These are phyloP conservation scores for Penicillium brevicompactum DNA, from an alignment of 2,329 filamentous ascomycete species.

Conservation along the genomic window DNA sequence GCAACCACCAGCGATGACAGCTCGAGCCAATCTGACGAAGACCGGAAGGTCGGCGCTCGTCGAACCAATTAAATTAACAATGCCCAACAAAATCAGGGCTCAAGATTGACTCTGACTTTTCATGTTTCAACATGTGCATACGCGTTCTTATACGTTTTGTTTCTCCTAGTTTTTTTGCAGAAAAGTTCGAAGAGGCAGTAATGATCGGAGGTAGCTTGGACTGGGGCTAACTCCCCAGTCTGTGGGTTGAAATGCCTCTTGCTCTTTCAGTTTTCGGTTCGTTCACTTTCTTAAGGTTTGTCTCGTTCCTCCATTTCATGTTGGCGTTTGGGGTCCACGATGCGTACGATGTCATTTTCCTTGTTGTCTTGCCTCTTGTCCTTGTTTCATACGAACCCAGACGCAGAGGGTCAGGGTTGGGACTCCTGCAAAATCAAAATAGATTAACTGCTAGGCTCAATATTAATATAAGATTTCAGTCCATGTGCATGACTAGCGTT, in stretches of 20 bases:
- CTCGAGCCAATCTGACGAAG: conserved; percentile 53
- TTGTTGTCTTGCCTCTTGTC: conserved; percentile 21
- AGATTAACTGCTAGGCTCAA: conserved; percentile 27
- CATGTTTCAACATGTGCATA: conserved; percentile 25
- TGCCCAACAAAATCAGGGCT: conserved; percentile 71
- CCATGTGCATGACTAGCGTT: neutral
- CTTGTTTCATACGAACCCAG: conserved; percentile 22
- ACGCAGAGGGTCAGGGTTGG: conserved; percentile 21
- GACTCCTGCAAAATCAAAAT: conserved; percentile 27
- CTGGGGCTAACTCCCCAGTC: conserved; percentile 4
- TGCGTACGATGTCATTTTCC: conserved; percentile 28
- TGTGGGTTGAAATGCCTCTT: conserved; percentile 7
- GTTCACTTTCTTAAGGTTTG: conserved; percentile 9
- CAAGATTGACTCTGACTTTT: conserved; percentile 69
- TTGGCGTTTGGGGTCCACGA: conserved; percentile 36
- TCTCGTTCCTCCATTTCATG: conserved; percentile 23
- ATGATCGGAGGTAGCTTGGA: conserved; percentile 14
- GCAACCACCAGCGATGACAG: conserved; percentile 49
- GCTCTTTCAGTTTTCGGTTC: conserved; percentile 14
- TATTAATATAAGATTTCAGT: conserved; percentile 25
- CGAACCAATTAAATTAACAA: conserved; percentile 52
- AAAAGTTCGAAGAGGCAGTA: conserved; percentile 16
- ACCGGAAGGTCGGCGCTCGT: conserved; percentile 33
- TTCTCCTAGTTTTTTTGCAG: conserved; percentile 8
- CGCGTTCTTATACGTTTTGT: conserved; percentile 13